phyloP scores from a whole-genome alignment of 1,284 basidiomycete genomes.

The Acaromyces ingoldii region DNA sequence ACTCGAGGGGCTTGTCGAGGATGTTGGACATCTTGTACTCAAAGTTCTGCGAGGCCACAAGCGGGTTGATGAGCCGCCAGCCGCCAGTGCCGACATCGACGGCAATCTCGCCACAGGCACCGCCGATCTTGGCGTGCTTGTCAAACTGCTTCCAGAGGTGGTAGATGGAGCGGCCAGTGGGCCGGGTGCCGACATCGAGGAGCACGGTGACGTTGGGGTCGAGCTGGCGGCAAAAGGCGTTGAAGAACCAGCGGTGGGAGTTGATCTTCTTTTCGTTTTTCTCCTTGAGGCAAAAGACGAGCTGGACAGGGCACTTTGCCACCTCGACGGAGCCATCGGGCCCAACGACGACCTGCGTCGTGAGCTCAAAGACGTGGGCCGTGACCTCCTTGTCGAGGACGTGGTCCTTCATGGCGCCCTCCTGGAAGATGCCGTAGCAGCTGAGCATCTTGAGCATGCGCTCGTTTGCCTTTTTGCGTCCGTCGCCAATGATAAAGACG shows the following conservation, averaged over 20 bases:
- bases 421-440: conserved; percentile 12
- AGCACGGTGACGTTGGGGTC: conserved; percentile 83
- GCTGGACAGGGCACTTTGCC: conserved; percentile 13
- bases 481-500: conserved; percentile 15
- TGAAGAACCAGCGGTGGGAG: conserved; percentile 45
- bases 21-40: conserved; percentile 84
- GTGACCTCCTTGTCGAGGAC: conserved; percentile 13
- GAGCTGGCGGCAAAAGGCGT: conserved; percentile 44
- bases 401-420: conserved; percentile 12
- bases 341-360: conserved; percentile 15
- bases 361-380: conserved; percentile 19
- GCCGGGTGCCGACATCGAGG: conserved; percentile 88
- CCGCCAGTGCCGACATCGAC: conserved; percentile 85
- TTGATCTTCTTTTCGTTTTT: conserved; percentile 43
- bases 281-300: conserved; percentile 20
- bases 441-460: conserved; percentile 13
- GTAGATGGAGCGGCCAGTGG: conserved; percentile 77
- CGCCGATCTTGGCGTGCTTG: conserved; percentile 82
- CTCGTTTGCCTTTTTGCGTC: conserved; percentile 16
- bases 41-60: conserved; percentile 57
- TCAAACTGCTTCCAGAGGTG: conserved; percentile 93
- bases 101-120: conserved; percentile 91
- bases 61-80: conserved; percentile 69
- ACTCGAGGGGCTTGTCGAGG: conserved; percentile 89
- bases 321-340: conserved; percentile 10